Evolutionary conservation across 2,329 filamentous ascomycete genomes (phyloP), one percentile per base, ranked within the genome.

Genomic region (Hypoxylon sp.): DNA sequence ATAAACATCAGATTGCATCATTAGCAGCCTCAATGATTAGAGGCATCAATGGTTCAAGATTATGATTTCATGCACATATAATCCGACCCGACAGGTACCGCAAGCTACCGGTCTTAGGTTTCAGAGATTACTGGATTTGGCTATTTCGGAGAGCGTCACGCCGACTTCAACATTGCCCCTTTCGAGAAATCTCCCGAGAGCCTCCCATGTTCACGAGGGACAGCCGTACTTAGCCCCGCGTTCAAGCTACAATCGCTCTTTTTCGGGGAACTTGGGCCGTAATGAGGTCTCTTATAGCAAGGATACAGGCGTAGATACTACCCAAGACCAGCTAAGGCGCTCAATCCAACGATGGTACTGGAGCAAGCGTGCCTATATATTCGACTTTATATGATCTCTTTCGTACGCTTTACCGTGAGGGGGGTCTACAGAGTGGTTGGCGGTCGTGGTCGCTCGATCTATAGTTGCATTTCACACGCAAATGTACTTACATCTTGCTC

Each of bases 151-250:
- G 60, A 55, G 29, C 50, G 33, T 67, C 17, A 33, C 54, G 57
- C 67, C 67, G 67, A 51, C 61, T 48, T 66, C 64, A 62, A n/a
- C 49, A 18, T 17, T 51, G 42, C 33, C 60, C 55, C n/a, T 5
- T 63, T 64, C 27, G 45, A 55, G 58, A 23, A 55, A 48, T 33
- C 38, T 11, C 45, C 48, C 18, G 35, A 42, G 46, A 57, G 53
- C 56, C 48, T 59, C 59, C 52, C 35, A 9, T 24, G 8, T 33
- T 13, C 6, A 15, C 35, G 27, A 43, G 20, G 26, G 41, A 38
- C 40, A 26, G 37, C 40, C 33, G 6, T 13, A 5, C 21, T 20
- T 52, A 7, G 13, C 24, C 41, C 58, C 46, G 47, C 45, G 21
- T 21, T 35, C 37, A 50, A 27, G 2, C 10, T 27, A 41, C 43